Evolutionary conservation across 2,329 filamentous ascomycete genomes (phyloP), one percentile per base, ranked within the genome.

Genomic region (Clarireedia homoeocarpa): DNA sequence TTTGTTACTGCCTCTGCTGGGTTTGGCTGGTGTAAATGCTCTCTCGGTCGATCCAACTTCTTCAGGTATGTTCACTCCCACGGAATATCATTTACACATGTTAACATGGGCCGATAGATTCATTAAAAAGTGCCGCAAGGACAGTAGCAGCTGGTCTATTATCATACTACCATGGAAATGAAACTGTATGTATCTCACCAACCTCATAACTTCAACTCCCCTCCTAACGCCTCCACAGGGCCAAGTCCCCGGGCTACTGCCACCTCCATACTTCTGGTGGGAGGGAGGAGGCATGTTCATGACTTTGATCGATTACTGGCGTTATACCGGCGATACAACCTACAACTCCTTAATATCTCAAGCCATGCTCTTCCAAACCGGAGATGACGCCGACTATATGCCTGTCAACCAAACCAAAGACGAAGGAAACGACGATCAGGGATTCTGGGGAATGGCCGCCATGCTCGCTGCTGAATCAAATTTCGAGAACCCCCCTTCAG

Each of bases 261-360:
- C 76, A 34, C 63, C 70, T 12, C 67, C 67, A 2, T 78, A 78
- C 61, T 79, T 77, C 65, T 81, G 77, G 77, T 80, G 77, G 78
- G 76, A 80, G 62, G 80, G 90, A 84, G 88, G 86, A 88, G 71
- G 85, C 77, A 82, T 91, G 74, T 75, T 83, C 71, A 80, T 79
- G 30, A 77, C 85, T 2, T 74, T 94, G 57, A 77, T 95, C 55
- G 87, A 94, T 63, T 94, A 94, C 69, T 94, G 88, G 88, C 87
- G 85, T 66, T 88, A 89, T 67, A 91, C 88, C 0, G 83, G 83
- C 23, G 88, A 92, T 66, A 74, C 76, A 9, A 76, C 78, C 46
- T 94, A 88, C 73, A 91, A 91, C 67, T 58, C 57, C 7, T 53
- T 61, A 0, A 58, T 62, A 86, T 89, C 67, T 70, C 76, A 88